Conservation (phyloP, 345 rosid genomes). For the Gossypium herbaceum region DNA sequence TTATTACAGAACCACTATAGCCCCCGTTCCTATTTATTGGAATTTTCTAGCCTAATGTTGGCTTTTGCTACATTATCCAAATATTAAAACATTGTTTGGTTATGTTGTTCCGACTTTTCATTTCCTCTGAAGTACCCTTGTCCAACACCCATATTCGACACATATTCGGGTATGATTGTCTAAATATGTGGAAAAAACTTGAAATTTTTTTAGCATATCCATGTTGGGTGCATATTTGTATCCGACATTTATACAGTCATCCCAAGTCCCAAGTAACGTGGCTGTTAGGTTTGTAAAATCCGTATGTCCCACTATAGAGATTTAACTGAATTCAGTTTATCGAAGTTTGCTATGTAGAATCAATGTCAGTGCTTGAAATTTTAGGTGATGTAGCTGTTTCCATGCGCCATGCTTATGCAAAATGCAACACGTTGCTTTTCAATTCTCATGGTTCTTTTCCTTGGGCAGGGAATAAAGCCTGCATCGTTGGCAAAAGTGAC, state of each 20-base stretch:
- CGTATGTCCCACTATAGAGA: not conserved
- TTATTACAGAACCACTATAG: not conserved
- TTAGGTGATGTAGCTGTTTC: not conserved
- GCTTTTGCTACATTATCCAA: not conserved
- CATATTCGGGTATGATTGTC: too few species aligned
- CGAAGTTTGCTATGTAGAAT: not conserved
- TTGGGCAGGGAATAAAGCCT: conserved; percentile 78
- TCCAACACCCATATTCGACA: too few species aligned
- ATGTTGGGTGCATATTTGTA: too few species aligned
- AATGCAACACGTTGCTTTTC: not conserved
- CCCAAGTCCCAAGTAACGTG: too few species aligned
- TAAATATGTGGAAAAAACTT: too few species aligned
- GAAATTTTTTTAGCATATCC: too few species aligned
- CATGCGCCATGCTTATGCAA: not conserved
- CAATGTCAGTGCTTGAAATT: not conserved
- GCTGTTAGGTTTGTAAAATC: not conserved
- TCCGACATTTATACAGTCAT: too few species aligned
- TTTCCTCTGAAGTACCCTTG: too few species aligned
- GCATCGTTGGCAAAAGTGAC: conserved; percentile 80
- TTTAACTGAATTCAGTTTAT: not conserved
- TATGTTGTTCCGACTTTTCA: too few species aligned
- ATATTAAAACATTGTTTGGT: not conserved
- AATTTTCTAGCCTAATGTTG: not conserved
- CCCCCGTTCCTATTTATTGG: not conserved
- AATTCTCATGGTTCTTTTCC: conserved; percentile 13